Evolutionary conservation across 805 yeast species (phyloP), one percentile per base, ranked within the genome.

Genomic region (Cyberlindnera samutprakarnensis): DNA sequence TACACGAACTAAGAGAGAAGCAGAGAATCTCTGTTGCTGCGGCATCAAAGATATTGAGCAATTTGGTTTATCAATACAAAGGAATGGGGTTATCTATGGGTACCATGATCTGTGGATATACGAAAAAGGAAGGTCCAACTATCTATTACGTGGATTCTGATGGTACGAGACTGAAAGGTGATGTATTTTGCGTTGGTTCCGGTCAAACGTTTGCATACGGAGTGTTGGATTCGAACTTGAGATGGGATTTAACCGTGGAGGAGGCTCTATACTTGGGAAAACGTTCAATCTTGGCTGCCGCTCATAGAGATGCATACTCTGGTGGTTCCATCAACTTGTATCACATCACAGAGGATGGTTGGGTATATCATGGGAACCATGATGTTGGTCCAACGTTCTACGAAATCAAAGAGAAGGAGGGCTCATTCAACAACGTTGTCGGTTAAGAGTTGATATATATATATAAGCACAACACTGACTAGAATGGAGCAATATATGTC

Each of bases 41-140:
- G 9, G 97, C 98, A 8, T 84, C 95, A 19, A 92, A 92, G 64
- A 88, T 92, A 42, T 69, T 92, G 51, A 68, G 90, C 35, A 92
- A 92, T 55, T 70, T 90, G 60, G 92, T 88, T 14, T 92, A 88
- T 61, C 75, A 77, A 47, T 92, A 92, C 66, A 92, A 92, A 62
- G 98, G 98, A 33, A 83, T 88, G 75, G 98, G 98, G n/a, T 70
- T 92, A 40, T 82, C 95, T 11, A 92, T 92, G 98, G 98, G 98
- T 58, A 92, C 98, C 4, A 92, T 92, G 98, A 71, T 92, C 46
- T 92, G 97, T 68, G 98, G 98, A 16, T 85, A 81, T 61, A 90
- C 97, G 16, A 78, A 84, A 53, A 83, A 85, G 49, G 96, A 88
- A 56, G 95, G 95, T 13, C 97, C 98, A 30, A 77, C 96, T 17